Evolutionary conservation across 495 filamentous ascomycete species (phyloP), one percentile per base, ranked within the genome.

Genomic region (Penicillium pulvis): DNA sequence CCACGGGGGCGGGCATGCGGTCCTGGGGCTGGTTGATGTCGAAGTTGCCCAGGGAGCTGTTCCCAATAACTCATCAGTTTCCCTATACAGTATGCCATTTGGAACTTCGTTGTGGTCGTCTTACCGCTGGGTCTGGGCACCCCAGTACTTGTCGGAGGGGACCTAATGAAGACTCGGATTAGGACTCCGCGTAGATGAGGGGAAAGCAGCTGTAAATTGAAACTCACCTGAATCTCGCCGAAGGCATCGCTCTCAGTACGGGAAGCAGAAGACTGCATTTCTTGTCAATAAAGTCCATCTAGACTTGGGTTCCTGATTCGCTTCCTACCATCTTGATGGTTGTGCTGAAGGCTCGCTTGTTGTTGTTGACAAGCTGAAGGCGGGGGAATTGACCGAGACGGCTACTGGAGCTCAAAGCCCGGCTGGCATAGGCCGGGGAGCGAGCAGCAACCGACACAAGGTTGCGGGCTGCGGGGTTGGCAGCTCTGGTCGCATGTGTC

Each of bases 11-110:
- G 47, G 94, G 95, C 93, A 98, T 98, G 70, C 94, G 92, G 72
- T 98, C 94, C 73, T 95, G 90, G 58, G 95, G 94, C 79, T 98
- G 94, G 76, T 98, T 98, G 85, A 98, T 98, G 70, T 88, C 87
- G 82, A 98, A 98, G 81, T 98, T 98, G 70, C 88, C 88, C 75
- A 98, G 81, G 42, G 95, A 98, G 51, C 83, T 85, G 53, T 70
- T 48, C 12, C 68, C 56, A 69, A 60, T 41, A 61, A 61, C 45
- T 43, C 30, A 63, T 65, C 55, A 65, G 59, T 52, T 30, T 59
- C 50, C 41, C 42, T 51, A 30, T 17, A 12, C 17, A 7, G 10
- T 51, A 50, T 31, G 11, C n/a, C 31, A 26, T 36, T 33, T 41
- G n/a, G 2, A 14, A 23, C 9, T 33, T 59, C 35, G 54, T 51